Percentiles rank a stretch among this genome's conserved stretches.
phyloP scores from a whole-genome alignment of 805 yeast genomes.

The Cyberlindnera mycetangii region DNA sequence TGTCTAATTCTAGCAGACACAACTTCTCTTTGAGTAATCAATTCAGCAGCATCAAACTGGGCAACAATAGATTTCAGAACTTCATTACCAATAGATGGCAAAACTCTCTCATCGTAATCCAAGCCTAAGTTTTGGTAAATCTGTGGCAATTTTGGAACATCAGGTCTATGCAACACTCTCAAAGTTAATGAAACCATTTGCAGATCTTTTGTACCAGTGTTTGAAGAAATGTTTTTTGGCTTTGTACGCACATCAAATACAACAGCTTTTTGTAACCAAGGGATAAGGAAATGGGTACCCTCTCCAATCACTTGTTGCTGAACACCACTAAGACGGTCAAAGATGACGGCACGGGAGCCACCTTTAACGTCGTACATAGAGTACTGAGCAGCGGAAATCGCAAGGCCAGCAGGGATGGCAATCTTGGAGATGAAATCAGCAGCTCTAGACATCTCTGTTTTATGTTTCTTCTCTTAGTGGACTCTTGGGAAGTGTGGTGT shows the following conservation, averaged over 20 bases:
- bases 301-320: constrained; percentile 88
- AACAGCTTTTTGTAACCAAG: constrained; percentile 94
- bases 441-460: constrained; percentile 35
- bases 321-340: constrained; percentile 89
- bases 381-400: constrained; percentile 69
- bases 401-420: constrained; percentile 71
- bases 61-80: constrained; percentile 88
- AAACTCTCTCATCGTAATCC: constrained; percentile 92
- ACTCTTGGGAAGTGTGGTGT: too few species aligned
- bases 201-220: constrained; percentile 95
- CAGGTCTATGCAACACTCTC: constrained; percentile 93
- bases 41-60: constrained; percentile 93
- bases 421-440: constrained; percentile 43
- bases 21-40: constrained; percentile 94
- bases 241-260: constrained; percentile 92
- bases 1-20: constrained; percentile 86
- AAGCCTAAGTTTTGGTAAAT: constrained; percentile 90
- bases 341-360: constrained; percentile 92
- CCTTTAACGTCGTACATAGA: constrained; percentile 95
- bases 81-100: constrained; percentile 91
- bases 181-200: constrained; percentile 93
- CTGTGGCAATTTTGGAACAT: constrained; percentile 72
- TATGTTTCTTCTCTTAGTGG: neutral
- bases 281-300: constrained; percentile 92
- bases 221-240: constrained; percentile 89